These are phyloP conservation scores for Petunia hybrid DNA, from an alignment of 305 asterid species.

Conservation along the genomic window DNA sequence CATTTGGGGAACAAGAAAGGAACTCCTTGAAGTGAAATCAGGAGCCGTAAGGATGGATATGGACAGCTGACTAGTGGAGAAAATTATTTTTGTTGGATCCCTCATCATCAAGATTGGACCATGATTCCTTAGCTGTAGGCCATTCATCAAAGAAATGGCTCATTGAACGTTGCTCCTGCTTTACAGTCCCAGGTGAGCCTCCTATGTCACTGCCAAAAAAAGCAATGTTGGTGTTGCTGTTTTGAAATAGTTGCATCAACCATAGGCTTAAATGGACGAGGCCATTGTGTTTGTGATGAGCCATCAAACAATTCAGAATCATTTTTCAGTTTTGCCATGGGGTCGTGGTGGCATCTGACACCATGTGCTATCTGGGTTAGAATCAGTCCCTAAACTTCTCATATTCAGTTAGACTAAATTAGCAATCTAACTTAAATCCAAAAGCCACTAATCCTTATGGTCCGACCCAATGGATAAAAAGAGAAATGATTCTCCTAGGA, in stretches of 20 bases:
- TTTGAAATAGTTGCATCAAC: constrained; percentile 52
- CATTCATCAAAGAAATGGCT: constrained; percentile 90
- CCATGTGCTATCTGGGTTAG: constrained; percentile 54
- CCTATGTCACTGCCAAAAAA: constrained; percentile 58
- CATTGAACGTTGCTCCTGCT: constrained; percentile 73
- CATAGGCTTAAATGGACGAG: constrained; percentile 57
- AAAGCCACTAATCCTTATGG: neutral
- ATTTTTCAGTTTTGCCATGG: constrained; percentile 56
- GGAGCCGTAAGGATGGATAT: constrained; percentile 72
- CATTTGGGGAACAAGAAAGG: constrained; percentile 63
- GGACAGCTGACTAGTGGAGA: constrained; percentile 81
- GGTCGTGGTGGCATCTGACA: constrained; percentile 69
- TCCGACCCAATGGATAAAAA: neutral
- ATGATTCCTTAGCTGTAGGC: constrained; percentile 81
- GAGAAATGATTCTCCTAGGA: neutral
- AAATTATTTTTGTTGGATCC: constrained; percentile 57
- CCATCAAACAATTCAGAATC: constrained; percentile 58
- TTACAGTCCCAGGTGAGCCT: constrained; percentile 50
- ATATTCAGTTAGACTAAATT: constrained; percentile 13
- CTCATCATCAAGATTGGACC: constrained; percentile 73
- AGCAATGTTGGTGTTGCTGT: constrained; percentile 72
- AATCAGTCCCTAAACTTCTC: constrained; percentile 65
- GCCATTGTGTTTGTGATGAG: constrained; percentile 53
- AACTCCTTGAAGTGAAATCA: constrained; percentile 62
- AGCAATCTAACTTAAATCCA: constrained; percentile 17